Evolutionary conservation across 768 basidiomycete genomes (phyloP).

Genomic region (Tubosaeta sp.): DNA sequence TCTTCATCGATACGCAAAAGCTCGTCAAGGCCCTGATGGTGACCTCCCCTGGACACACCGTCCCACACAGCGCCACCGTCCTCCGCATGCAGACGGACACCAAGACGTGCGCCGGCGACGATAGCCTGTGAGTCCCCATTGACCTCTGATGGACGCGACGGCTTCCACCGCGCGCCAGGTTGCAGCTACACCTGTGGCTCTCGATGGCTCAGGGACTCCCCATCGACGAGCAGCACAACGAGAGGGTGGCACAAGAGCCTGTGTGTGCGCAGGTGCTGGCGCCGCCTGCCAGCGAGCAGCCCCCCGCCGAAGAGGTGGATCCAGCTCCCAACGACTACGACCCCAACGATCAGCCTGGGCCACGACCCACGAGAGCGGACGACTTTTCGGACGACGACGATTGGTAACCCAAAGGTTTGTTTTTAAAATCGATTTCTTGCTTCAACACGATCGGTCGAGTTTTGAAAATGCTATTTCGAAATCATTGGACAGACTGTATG

Average conservation of each 20-base stretch:
- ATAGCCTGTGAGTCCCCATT: slow-evolving; percentile 39
- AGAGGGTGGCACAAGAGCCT: slow-evolving; percentile 13
- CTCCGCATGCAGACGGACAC: slow-evolving; percentile 32
- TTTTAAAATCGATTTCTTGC: neutral
- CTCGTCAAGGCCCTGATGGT: slow-evolving; percentile 41
- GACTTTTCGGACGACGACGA: slow-evolving; percentile 29
- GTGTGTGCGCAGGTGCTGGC: slow-evolving; percentile 11
- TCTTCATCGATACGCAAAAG: slow-evolving; percentile 39
- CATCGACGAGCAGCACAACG: slow-evolving; percentile 43
- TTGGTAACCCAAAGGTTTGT: slow-evolving; percentile 13
- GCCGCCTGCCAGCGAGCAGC: slow-evolving; percentile 2
- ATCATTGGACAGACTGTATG: neutral
- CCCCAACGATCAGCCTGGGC: neutral
- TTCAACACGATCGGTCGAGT: neutral
- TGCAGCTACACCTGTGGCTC: slow-evolving; percentile 42
- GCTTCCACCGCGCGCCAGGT: slow-evolving; percentile 21
- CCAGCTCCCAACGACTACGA: slow-evolving; percentile 15
- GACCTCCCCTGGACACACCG: slow-evolving; percentile 17
- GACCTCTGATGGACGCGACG: neutral
- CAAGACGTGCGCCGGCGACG: slow-evolving; percentile 48
- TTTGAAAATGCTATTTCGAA: neutral
- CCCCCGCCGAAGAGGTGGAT: slow-evolving; percentile 6
- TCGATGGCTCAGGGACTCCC: slow-evolving; percentile 42
- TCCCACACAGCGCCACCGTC: slow-evolving; percentile 31
- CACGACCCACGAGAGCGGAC: slow-evolving; percentile 6